Conservation (phyloP, 2,329 filamentous ascomycete species). For the Fusarium camptoceras region DNA sequence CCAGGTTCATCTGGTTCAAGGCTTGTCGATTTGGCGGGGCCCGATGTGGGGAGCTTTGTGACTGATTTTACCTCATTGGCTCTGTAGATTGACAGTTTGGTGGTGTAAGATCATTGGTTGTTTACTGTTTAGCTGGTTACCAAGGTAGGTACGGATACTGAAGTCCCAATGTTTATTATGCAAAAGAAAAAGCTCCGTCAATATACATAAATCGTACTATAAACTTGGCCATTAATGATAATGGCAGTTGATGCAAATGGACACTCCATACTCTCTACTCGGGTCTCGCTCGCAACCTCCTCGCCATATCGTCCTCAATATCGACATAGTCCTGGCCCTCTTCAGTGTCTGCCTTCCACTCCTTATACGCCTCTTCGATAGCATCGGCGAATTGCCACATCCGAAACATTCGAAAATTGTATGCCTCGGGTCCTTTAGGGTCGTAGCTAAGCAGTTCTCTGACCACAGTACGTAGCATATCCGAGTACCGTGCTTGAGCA, state of each 20-base stretch:
- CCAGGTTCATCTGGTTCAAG: conserved; percentile 27
- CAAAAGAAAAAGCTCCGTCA: not conserved
- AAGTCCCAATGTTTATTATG: not conserved
- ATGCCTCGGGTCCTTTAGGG: conserved; percentile 16
- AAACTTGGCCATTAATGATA: not conserved
- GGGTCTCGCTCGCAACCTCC: not conserved
- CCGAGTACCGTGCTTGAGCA: conserved; percentile 46
- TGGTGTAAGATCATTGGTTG: conserved; percentile 48
- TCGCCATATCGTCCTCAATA: conserved; percentile 45
- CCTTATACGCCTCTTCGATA: conserved; percentile 44
- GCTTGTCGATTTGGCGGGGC: conserved; percentile 33
- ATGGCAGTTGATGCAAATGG: not conserved
- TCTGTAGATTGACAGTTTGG: conserved; percentile 4
- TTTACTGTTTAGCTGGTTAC: not conserved
- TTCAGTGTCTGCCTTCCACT: conserved; percentile 48
- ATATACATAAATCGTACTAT: not conserved
- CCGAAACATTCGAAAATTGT: not conserved
- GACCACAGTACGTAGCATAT: conserved; percentile 40
- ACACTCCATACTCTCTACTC: not conserved
- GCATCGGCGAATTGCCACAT: conserved; percentile 21
- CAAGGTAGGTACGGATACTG: too few species aligned
- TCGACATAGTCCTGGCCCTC: conserved; percentile 51
- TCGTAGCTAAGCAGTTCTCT: conserved; percentile 43
- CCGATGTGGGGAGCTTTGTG: conserved; percentile 30
- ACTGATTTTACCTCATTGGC: conserved; percentile 20